Conservation (phyloP, 176 grass and related monocot genomes). For the Ampelocalamus luodianensis region DNA sequence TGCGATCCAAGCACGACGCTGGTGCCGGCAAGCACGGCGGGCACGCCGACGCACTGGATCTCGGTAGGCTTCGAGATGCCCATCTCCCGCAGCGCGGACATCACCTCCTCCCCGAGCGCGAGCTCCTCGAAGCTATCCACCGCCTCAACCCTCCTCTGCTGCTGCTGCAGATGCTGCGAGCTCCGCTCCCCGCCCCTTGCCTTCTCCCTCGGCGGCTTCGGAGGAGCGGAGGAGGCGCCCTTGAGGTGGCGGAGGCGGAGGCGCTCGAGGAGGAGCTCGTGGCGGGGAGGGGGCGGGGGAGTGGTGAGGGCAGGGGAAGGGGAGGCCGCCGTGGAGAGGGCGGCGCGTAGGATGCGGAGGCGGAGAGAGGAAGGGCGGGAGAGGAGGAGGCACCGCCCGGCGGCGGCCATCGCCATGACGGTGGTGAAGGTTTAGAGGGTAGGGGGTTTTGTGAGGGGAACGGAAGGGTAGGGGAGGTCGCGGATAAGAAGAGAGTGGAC, state of each 20-base stretch:
- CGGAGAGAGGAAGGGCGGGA: conserved; percentile 47
- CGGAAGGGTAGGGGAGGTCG: conserved; percentile 8
- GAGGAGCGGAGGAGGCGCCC: conserved; percentile 37
- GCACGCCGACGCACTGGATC: conserved; percentile 86
- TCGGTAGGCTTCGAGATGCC: conserved; percentile 81
- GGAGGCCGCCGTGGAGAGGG: conserved; percentile 42
- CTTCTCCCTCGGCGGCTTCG: conserved; percentile 29
- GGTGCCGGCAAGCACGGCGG: conserved; percentile 65
- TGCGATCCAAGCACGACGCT: conserved; percentile 90
- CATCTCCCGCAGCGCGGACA: conserved; percentile 70
- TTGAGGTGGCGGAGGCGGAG: conserved; percentile 85
- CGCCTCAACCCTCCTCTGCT: conserved; percentile 41
- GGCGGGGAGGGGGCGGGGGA: conserved; percentile 47
- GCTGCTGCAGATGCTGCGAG: conserved; percentile 21
- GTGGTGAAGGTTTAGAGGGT: conserved; percentile 38
- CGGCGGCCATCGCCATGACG: conserved; percentile 53
- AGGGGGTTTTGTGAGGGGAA: conserved; percentile 25
- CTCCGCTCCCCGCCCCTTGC: conserved; percentile 35
- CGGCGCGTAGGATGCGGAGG: conserved; percentile 52
- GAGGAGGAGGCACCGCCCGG: conserved; percentile 62
- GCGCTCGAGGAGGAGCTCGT: conserved; percentile 85
- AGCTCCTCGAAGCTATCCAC: conserved; percentile 73
- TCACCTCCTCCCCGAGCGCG: conserved; percentile 64
- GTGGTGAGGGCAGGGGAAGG: conserved; percentile 22
- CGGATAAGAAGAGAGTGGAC: not conserved